phyloP scores from a whole-genome alignment of 2,329 filamentous ascomycete species.

The Cadophora luteo-olivacea region DNA sequence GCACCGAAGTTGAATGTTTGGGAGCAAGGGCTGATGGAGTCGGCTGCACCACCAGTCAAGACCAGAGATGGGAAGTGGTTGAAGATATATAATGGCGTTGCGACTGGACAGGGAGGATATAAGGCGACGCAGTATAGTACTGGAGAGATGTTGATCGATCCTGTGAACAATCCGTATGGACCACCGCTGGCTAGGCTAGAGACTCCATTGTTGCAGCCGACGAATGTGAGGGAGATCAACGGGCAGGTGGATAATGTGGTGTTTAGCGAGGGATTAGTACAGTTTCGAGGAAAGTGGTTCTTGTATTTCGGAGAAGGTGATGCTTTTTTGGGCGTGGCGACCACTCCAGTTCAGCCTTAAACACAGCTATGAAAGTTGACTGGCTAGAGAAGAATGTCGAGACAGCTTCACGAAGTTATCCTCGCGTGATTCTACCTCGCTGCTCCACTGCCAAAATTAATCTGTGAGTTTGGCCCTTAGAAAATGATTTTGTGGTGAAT shows the following conservation, averaged over 20 bases:
- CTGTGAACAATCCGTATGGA: conserved; percentile 35
- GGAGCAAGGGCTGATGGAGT: conserved; percentile 46
- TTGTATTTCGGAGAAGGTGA: conserved; percentile 45
- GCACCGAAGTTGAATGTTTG: conserved; percentile 41
- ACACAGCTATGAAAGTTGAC: not conserved
- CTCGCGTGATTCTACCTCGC: not conserved
- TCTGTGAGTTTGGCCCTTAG: too few species aligned
- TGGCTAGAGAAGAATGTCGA: not conserved
- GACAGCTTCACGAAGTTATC: not conserved
- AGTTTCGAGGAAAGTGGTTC: conserved; percentile 45
- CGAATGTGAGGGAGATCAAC: conserved; percentile 39
- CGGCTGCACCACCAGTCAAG: conserved; percentile 45
- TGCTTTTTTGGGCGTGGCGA: conserved; percentile 29
- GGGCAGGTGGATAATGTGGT: conserved; percentile 45
- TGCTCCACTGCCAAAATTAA: not conserved
- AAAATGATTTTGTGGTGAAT: too few species aligned
- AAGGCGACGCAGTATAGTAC: conserved; percentile 42
- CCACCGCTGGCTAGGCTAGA: conserved; percentile 43
- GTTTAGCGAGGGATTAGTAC: conserved; percentile 45
- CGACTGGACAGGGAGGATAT: conserved; percentile 41
- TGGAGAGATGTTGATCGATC: conserved; percentile 46
- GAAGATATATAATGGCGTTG: conserved; percentile 43
- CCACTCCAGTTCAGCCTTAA: conserved; percentile 20
- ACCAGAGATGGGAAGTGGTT: conserved; percentile 46
- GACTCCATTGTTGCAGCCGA: conserved; percentile 42